Conservation (phyloP, 805 yeast species). For the Gaillardinia entomophila region DNA sequence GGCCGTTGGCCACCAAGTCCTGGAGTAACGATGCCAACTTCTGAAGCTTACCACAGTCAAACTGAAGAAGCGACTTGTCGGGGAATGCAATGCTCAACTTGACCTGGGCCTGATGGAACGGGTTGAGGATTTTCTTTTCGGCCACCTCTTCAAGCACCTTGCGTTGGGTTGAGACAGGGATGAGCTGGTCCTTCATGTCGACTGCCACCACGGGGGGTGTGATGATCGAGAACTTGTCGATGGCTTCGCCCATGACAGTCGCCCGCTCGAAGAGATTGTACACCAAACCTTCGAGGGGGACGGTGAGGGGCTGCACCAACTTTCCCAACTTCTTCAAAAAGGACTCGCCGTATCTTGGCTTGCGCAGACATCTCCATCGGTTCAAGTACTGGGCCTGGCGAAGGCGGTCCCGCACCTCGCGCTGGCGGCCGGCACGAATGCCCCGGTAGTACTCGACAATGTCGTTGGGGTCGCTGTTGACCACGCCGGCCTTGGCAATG, state of each 20-base stretch:
- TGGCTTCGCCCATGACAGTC: conserved; percentile 37
- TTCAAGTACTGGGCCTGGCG: conserved; percentile 60
- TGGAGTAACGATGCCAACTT: conserved; percentile 70
- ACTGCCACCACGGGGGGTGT: conserved; percentile 83
- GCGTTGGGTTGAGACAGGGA: conserved; percentile 36
- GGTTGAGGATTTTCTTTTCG: conserved; percentile 39
- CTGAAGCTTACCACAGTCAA: conserved; percentile 96
- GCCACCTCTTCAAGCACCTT: conserved; percentile 24
- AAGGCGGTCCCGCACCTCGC: conserved; percentile 45
- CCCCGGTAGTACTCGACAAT: conserved; percentile 57
- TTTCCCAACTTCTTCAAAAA: conserved; percentile 38
- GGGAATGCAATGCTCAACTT: conserved; percentile 92
- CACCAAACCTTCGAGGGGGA: conserved; percentile 14
- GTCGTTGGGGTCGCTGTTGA: conserved; percentile 21
- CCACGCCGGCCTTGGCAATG: conserved; percentile 11
- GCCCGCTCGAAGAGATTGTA: conserved; percentile 21
- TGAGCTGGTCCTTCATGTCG: conserved; percentile 53
- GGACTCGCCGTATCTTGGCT: conserved; percentile 66
- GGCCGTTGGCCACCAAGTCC: conserved; percentile 79
- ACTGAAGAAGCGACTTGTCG: conserved; percentile 84
- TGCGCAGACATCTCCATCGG: conserved; percentile 53
- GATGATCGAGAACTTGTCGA: conserved; percentile 76
- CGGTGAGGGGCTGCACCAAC: conserved; percentile 11
- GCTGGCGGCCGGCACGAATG: conserved; percentile 47
- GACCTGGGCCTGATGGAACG: conserved; percentile 77